These are phyloP conservation scores for Nakazawaea holstii DNA, from an alignment of 805 yeast genomes.

Conservation along the genomic window DNA sequence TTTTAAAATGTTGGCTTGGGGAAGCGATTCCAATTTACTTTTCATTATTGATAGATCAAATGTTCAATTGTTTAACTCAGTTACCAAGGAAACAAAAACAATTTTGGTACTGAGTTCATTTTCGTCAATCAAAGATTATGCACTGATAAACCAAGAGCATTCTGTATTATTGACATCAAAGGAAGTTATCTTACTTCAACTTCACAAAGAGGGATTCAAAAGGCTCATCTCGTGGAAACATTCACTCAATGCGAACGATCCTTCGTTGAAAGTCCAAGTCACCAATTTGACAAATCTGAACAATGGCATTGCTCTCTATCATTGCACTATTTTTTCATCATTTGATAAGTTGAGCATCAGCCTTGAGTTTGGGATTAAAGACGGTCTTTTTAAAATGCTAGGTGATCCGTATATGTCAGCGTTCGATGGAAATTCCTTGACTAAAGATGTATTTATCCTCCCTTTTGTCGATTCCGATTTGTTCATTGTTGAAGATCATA, in stretches of 20 bases:
- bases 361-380: slow-evolving; percentile 23
- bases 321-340: slow-evolving; percentile 26
- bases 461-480: neutral
- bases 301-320: slow-evolving; percentile 9
- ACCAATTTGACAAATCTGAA: slow-evolving; percentile 12
- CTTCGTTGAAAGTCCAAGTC: slow-evolving; percentile 38
- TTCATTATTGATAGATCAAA: slow-evolving; percentile 38
- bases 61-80: slow-evolving; percentile 27
- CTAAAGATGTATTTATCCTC: neutral
- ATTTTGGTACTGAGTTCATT: slow-evolving; percentile 47
- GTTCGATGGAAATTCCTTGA: neutral
- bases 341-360: slow-evolving; percentile 21
- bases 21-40: slow-evolving; percentile 23
- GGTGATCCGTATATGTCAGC: slow-evolving; percentile 13
- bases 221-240: slow-evolving; percentile 73
- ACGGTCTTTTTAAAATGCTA: slow-evolving; percentile 18
- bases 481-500: neutral
- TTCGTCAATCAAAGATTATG: slow-evolving; percentile 45
- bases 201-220: slow-evolving; percentile 25
- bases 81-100: slow-evolving; percentile 24
- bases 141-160: slow-evolving; percentile 26
- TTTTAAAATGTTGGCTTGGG: slow-evolving; percentile 50
- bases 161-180: slow-evolving; percentile 58
- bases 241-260: slow-evolving; percentile 48
- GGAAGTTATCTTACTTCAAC: slow-evolving; percentile 53